Base-by-base conservation (phyloP, 2,329 filamentous ascomycete genomes). In the Chaetomiaceae sp. region DNA sequence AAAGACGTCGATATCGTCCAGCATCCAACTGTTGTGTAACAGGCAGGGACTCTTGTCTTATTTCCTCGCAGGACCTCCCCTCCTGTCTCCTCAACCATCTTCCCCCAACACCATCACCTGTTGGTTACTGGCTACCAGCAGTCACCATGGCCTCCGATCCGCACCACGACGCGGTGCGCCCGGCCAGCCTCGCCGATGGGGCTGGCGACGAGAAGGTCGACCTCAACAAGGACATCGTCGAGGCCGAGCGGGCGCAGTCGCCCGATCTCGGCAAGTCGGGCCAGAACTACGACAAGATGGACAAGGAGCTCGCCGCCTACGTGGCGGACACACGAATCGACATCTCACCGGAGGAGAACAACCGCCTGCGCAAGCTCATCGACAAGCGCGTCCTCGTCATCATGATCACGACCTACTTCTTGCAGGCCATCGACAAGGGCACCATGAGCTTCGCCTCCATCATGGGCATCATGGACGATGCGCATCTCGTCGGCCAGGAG, bases 401-500 rank as follows among this genome's bases (percentile, higher is more conserved):
- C 66, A 90, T 91, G 87, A 78, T 90, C 53, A 68, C 78, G 44
- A 88, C 85, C 0, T 89, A 90, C 68, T 88, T 90, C 64, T 69
- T 89, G 20, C 87, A 88, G 64, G 79, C 82, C 42, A 75, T 87
- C 42, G 84, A 87, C 67, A 87, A 87, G 67, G 83, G 82, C 23
- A 87, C 83, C 0, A 71, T 87, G 63, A 81, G 77, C 1, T 86
- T 76, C 76, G 80, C 81, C 8, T 79, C 79, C 40, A 84, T 86
- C 64, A 85, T 85, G 82, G 79, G 79, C 25, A 73, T 86, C 45
- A 69, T 71, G 0, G 64, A 72, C 6, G 79, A 84, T 59, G 74
- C 76, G 0, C 58, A 72, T n/a, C 67, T 84, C 4, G 61, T 71
- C 36, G 76, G 62, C 5, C 64, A 64, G 31, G 47, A 63, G 12